Percentiles rank a stretch among this genome's conserved stretches.
These are phyloP conservation scores for Luzula sylvatica DNA, from an alignment of 176 grass and related monocot genomes.

Conservation along the genomic window DNA sequence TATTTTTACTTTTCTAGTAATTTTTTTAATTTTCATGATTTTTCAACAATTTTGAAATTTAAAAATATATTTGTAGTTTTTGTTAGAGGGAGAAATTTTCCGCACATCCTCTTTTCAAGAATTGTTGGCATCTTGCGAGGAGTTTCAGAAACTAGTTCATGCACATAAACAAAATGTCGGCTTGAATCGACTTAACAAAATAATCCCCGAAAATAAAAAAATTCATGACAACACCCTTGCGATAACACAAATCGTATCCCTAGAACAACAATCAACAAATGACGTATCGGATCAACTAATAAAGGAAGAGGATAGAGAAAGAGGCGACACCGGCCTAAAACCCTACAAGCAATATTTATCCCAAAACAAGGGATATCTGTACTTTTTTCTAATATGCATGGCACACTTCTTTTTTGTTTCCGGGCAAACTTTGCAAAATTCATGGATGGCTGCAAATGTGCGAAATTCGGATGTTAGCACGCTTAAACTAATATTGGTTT, in stretches of 20 bases:
- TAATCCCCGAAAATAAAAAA: slow-evolving; percentile 17
- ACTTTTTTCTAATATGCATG: slow-evolving; percentile 30
- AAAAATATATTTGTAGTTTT: slow-evolving; percentile 64
- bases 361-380: slow-evolving; percentile 76
- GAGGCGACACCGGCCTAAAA: slow-evolving; percentile 61
- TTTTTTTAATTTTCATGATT: neutral
- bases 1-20: no score
- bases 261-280: slow-evolving; percentile 25
- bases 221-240: slow-evolving; percentile 22
- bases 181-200: slow-evolving; percentile 28
- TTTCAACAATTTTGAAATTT: neutral
- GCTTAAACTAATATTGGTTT: slow-evolving; percentile 68
- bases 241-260: slow-evolving; percentile 21
- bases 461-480: slow-evolving; percentile 49
- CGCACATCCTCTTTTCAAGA: slow-evolving; percentile 42
- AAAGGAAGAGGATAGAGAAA: slow-evolving; percentile 82
- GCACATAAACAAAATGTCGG: slow-evolving; percentile 58
- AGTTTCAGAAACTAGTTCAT: slow-evolving; percentile 75
- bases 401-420: slow-evolving; percentile 48
- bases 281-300: slow-evolving; percentile 51
- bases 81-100: slow-evolving; percentile 65
- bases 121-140: slow-evolving; percentile 47
- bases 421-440: slow-evolving; percentile 87
- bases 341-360: slow-evolving; percentile 66
- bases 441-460: slow-evolving; percentile 92